Conservation (phyloP, 2,329 filamentous ascomycete genomes). For the Pseudopithomyces chartarum region DNA sequence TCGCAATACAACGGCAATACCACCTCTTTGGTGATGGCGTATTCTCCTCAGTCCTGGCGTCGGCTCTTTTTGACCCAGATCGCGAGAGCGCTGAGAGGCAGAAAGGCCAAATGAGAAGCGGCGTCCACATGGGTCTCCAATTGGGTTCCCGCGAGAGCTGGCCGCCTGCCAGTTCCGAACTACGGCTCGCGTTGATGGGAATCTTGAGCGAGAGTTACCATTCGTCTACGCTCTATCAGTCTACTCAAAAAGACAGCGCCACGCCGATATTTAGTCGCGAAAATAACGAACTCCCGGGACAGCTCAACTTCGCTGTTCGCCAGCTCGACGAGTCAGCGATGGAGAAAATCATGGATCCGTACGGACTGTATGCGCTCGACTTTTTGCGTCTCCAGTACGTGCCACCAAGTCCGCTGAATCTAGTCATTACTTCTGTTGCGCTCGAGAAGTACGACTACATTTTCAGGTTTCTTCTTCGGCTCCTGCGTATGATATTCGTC, state of each 20-base stretch:
- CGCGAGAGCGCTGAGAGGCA: constrained; percentile 78
- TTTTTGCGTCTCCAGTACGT: constrained; percentile 89
- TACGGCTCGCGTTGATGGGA: constrained; percentile 87
- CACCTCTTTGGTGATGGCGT: constrained; percentile 84
- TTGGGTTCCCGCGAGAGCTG: constrained; percentile 81
- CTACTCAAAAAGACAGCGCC: constrained; percentile 16
- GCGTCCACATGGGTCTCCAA: constrained; percentile 76
- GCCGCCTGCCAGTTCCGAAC: constrained; percentile 92
- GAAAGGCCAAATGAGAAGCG: constrained; percentile 67
- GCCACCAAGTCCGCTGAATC: constrained; percentile 70
- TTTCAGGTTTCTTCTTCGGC: constrained; percentile 78
- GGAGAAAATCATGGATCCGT: constrained; percentile 78
- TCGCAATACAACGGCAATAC: constrained; percentile 77
- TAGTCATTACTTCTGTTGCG: constrained; percentile 72
- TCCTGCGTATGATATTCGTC: constrained; percentile 79
- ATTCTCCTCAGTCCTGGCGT: constrained; percentile 78
- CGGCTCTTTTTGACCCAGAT: constrained; percentile 83
- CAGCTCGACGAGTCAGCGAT: constrained; percentile 75
- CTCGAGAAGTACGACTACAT: constrained; percentile 83
- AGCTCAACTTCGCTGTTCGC: constrained; percentile 75
- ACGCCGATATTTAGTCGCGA: constrained; percentile 10
- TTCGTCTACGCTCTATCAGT: constrained; percentile 40
- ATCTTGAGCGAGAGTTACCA: constrained; percentile 77
- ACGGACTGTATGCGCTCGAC: constrained; percentile 86
- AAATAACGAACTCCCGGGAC: constrained; percentile 48